phyloP scores from a whole-genome alignment of 352 stramenopile genomes.

The Pythium utonaiense region DNA sequence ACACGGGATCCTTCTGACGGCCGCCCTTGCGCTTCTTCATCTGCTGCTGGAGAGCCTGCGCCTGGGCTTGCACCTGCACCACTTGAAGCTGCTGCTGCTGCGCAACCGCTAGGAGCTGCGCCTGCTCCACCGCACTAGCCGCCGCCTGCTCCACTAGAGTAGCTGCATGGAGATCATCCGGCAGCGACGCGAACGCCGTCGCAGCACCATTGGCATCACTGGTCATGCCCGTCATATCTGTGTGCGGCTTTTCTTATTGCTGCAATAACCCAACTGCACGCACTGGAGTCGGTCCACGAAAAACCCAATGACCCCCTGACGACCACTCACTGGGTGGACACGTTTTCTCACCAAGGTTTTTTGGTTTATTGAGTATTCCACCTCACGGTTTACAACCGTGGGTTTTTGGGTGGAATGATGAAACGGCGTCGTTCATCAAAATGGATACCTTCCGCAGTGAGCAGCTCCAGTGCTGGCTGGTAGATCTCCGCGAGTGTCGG shows the following conservation, averaged over 20 bases:
- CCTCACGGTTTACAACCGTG: conserved; percentile 14
- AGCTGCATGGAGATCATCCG: conserved; percentile 23
- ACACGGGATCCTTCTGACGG: conserved; percentile 50
- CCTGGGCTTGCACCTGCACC: not conserved
- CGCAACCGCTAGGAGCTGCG: not conserved
- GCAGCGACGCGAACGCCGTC: conserved; percentile 16
- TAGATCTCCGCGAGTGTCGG: conserved; percentile 63
- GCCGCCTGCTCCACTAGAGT: conserved; percentile 24
- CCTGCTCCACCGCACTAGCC: conserved; percentile 15
- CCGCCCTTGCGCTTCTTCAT: conserved; percentile 51
- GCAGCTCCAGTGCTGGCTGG: conserved; percentile 32
- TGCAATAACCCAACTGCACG: not conserved
- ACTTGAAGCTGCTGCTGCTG: conserved; percentile 10
- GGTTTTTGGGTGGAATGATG: conserved; percentile 10
- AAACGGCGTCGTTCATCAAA: conserved; percentile 28
- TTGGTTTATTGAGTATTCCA: not conserved
- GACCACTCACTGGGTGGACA: conserved; percentile 19
- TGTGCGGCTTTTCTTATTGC: not conserved
- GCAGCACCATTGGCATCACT: conserved; percentile 7
- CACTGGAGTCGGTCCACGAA: not conserved
- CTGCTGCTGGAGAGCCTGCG: not conserved
- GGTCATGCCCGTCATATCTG: conserved; percentile 10
- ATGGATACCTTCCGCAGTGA: conserved; percentile 44
- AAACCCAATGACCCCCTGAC: conserved; percentile 25
- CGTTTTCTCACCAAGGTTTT: conserved; percentile 21